Conservation (phyloP, 164 flowering plant genomes). For the Chloranthus sessilifolius region DNA sequence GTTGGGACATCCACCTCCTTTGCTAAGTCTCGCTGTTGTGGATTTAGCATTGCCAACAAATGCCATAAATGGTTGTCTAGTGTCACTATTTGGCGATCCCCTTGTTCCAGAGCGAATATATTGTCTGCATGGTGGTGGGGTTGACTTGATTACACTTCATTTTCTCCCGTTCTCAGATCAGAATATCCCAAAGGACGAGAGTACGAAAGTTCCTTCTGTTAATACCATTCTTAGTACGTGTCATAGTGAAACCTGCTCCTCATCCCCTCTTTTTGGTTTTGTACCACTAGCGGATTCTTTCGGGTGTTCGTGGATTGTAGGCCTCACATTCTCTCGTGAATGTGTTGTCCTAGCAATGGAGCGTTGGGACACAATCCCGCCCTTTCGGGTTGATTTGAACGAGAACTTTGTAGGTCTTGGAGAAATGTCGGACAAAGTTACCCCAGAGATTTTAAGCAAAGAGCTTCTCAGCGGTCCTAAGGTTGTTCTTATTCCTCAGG, state of each 20-base stretch:
- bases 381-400: conserved; percentile 36
- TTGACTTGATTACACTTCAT: conserved; percentile 78
- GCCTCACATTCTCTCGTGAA: conserved; percentile 48
- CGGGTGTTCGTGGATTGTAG: conserved; percentile 90
- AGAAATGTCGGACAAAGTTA: conserved; percentile 28
- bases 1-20: conserved; percentile 84
- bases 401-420: conserved; percentile 21
- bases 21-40: conserved; percentile 75
- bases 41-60: conserved; percentile 73
- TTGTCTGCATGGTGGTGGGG: conserved; percentile 71
- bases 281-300: conserved; percentile 68
- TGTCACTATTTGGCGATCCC: conserved; percentile 57
- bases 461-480: conserved; percentile 82
- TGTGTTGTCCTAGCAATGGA: conserved; percentile 76
- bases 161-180: conserved; percentile 92
- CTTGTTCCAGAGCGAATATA: conserved; percentile 78
- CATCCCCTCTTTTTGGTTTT: conserved; percentile 58
- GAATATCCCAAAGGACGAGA: conserved; percentile 50
- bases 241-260: conserved; percentile 36
- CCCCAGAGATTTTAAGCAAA: conserved; percentile 71
- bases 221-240: conserved; percentile 65
- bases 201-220: conserved; percentile 64
- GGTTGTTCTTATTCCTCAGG: conserved; percentile 53
- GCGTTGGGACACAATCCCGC: conserved; percentile 54
- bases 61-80: conserved; percentile 23